Conservation (phyloP, 352 stramenopile genomes). For the Globisporangium cystogenes region DNA sequence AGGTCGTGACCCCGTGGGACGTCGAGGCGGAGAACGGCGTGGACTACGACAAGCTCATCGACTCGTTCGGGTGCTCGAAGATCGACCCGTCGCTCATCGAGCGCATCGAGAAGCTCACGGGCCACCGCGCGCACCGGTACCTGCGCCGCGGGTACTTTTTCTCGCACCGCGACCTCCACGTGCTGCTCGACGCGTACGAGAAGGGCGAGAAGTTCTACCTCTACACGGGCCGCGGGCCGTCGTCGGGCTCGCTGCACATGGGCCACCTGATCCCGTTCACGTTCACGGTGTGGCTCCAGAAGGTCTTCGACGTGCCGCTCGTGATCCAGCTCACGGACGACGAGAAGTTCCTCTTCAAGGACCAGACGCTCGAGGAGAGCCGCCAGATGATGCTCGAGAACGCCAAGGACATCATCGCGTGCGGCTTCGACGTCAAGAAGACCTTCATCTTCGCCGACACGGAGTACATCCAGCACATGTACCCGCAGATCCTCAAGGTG, state of each 20-base stretch:
- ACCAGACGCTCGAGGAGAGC: slow-evolving; percentile 87
- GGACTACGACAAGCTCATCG: slow-evolving; percentile 99
- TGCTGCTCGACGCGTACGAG: slow-evolving; percentile 95
- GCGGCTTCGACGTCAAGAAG: slow-evolving; percentile 94
- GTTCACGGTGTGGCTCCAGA: slow-evolving; percentile 98
- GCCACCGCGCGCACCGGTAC: slow-evolving; percentile 94
- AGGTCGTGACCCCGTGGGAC: slow-evolving; percentile 92
- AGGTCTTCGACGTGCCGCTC: slow-evolving; percentile 98
- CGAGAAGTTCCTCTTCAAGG: slow-evolving; percentile 99
- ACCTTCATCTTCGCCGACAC: slow-evolving; percentile 99
- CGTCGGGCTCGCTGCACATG: slow-evolving; percentile 97
- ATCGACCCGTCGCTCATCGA: slow-evolving; percentile 93
- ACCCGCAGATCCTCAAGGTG: slow-evolving; percentile 99
- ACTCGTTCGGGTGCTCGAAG: slow-evolving; percentile 95
- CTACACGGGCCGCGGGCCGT: slow-evolving; percentile 98
- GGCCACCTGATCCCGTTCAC: slow-evolving; percentile 99
- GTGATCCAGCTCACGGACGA: slow-evolving; percentile 99
- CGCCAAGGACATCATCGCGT: slow-evolving; percentile 99
- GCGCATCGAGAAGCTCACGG: slow-evolving; percentile 95
- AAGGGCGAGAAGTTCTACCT: slow-evolving; percentile 98
- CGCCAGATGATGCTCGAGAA: slow-evolving; percentile 97
- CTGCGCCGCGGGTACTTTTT: slow-evolving; percentile 99
- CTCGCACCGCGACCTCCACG: slow-evolving; percentile 97
- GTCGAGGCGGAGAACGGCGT: slow-evolving; percentile 95
- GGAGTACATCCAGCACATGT: slow-evolving; percentile 99